Percentiles rank a stretch among this genome's conserved stretches.
Evolutionary conservation across 129 eudicot genomes (phyloP).

Genomic region (Centrapalus pauciflorus): DNA sequence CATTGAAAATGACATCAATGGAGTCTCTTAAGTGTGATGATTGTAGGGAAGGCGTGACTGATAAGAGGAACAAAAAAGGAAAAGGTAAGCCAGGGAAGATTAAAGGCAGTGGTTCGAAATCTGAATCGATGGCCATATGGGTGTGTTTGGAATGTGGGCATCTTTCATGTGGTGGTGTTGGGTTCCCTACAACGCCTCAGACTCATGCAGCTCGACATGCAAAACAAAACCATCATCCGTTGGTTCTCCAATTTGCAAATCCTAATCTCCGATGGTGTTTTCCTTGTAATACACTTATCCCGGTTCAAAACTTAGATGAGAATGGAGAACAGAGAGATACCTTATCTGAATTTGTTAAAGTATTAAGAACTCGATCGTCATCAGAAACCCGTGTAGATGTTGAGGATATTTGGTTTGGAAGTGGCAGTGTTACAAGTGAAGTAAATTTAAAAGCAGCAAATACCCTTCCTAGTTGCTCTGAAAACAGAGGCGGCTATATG

Average conservation of each 20-base stretch:
- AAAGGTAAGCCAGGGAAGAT: conserved; percentile 63
- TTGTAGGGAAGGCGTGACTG: conserved; percentile 55
- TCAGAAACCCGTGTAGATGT: conserved; percentile 44
- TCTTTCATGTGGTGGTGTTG: conserved; percentile 81
- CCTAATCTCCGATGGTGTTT: conserved; percentile 88
- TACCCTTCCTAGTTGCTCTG: conserved; percentile 1
- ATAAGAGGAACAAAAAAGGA: conserved; percentile 42
- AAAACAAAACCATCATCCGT: conserved; percentile 54
- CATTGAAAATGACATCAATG: conserved; percentile 38
- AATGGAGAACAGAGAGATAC: conserved; percentile 45
- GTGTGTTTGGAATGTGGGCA: conserved; percentile 89
- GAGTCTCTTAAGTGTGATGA: conserved; percentile 64
- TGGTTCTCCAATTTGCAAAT: conserved; percentile 54
- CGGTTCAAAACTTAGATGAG: conserved; percentile 37
- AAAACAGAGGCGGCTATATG: conserved; percentile 38
- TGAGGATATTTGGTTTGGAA: conserved; percentile 75
- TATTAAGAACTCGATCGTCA: conserved; percentile 44
- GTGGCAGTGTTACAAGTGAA: conserved; percentile 49
- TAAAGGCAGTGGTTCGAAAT: conserved; percentile 50
- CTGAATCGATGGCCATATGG: conserved; percentile 59
- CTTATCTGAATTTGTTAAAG: conserved; percentile 49
- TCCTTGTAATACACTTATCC: conserved; percentile 53
- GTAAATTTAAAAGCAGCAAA: conserved; percentile 32
- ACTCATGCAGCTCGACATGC: conserved; percentile 81
- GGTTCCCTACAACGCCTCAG: conserved; percentile 70